Conservation (phyloP, 2,329 filamentous ascomycete species). For the Monosporascus sp. region DNA sequence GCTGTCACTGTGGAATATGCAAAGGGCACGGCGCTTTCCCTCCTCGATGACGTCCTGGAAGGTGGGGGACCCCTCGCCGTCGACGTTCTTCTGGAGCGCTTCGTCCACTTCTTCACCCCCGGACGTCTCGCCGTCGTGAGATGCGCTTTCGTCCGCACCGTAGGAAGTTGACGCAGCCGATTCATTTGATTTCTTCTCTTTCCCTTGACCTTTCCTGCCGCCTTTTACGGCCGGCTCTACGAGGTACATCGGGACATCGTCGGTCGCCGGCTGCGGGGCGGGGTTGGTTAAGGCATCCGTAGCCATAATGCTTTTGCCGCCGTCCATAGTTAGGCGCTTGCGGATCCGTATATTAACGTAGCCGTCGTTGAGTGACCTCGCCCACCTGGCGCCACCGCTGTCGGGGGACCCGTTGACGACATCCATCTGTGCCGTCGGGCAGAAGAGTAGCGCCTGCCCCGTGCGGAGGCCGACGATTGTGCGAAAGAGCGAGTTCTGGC, state of each 20-base stretch:
- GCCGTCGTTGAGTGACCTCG: conserved; percentile 7
- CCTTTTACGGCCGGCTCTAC: background rate
- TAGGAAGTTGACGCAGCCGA: too few relatives aligned
- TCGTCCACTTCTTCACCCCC: too few relatives aligned
- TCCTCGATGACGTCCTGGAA: too few relatives aligned
- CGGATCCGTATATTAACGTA: conserved; percentile 12
- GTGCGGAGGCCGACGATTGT: conserved; percentile 13
- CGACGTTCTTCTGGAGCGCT: too few relatives aligned
- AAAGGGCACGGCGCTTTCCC: too few relatives aligned
- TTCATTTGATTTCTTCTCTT: too few relatives aligned
- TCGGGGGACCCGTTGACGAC: background rate
- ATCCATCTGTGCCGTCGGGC: conserved; percentile 15
- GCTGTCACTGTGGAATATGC: too few relatives aligned
- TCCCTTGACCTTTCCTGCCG: too few relatives aligned
- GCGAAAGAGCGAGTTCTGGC: conserved; percentile 9
- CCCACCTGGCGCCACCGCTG: background rate
- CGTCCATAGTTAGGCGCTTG: conserved; percentile 13
- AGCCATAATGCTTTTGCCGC: conserved; percentile 14
- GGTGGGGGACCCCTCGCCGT: too few relatives aligned
- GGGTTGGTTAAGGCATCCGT: background rate
- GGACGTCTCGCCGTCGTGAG: too few relatives aligned
- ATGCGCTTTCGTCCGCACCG: too few relatives aligned
- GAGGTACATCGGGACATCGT: background rate
- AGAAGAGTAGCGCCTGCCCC: conserved; percentile 19
- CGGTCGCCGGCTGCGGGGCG: background rate